Conservation (phyloP, 2,329 filamentous ascomycete species). For the Penicillium hesseltinei region DNA sequence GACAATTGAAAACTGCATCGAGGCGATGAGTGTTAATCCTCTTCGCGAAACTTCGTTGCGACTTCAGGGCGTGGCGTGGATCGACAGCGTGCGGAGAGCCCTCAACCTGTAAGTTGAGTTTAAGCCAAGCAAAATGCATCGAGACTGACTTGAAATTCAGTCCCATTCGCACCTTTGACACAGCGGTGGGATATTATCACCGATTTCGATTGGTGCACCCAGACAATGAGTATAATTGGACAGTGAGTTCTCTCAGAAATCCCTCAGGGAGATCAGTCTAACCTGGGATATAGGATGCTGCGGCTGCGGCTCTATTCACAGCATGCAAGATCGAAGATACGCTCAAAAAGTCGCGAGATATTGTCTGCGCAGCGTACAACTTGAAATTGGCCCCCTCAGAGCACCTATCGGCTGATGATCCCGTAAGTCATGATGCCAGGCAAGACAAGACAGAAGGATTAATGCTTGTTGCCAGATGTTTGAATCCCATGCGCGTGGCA, state of each 20-base stretch:
- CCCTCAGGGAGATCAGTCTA: background rate
- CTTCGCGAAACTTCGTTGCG: conserved; percentile 77
- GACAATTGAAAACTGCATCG: conserved; percentile 70
- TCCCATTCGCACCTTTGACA: conserved; percentile 87
- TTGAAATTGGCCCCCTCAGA: conserved; percentile 68
- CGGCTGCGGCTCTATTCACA: conserved; percentile 82
- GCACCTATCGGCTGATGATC: conserved; percentile 74
- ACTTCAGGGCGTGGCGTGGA: conserved; percentile 82
- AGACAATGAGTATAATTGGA: conserved; percentile 80
- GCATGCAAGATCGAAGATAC: conserved; percentile 98
- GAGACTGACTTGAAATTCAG: conserved; percentile 43
- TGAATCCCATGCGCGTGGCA: conserved; percentile 72
- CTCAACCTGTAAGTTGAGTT: conserved; percentile 67
- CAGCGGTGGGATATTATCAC: conserved; percentile 89
- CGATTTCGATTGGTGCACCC: conserved; percentile 83
- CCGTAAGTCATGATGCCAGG: conserved; percentile 52
- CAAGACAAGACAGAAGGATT: background rate
- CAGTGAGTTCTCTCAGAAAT: conserved; percentile 36
- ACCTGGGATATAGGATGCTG: conserved; percentile 64
- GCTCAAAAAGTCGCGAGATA: conserved; percentile 91
- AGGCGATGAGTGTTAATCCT: conserved; percentile 67
- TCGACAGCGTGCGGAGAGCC: conserved; percentile 76
- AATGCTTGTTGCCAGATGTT: conserved; percentile 59
- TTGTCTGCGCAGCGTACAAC: conserved; percentile 87
- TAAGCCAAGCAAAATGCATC: conserved; percentile 3